A percentile compares a stretch with the other conserved stretches of the same genome.
phyloP scores from a whole-genome alignment of 306 rosid species.

The Quercus robur region DNA sequence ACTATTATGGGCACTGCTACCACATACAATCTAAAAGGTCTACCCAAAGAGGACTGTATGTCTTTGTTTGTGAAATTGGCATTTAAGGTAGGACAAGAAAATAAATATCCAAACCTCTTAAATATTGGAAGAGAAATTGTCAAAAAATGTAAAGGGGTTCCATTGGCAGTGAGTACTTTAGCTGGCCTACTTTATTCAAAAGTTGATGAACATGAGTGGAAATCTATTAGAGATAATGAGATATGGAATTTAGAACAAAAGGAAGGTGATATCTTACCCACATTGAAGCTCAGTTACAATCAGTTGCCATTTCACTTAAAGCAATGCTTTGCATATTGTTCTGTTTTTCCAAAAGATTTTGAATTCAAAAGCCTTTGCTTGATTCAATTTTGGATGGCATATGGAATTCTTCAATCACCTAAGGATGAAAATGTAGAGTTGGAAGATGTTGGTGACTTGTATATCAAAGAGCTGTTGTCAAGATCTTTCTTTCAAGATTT shows the following conservation, averaged over 20 bases:
- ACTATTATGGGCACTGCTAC: accelerated
- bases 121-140: too few species aligned
- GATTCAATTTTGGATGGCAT: constrained; percentile 24
- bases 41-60: too few species aligned
- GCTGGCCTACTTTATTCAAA: not conserved
- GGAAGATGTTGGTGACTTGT: not conserved
- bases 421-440: not conserved
- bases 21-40: too few species aligned
- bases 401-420: constrained; percentile 10
- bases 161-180: too few species aligned
- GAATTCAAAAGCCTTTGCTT: not conserved
- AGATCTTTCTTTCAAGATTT: too few species aligned
- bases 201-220: not conserved
- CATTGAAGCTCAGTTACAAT: constrained; percentile 17
- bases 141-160: too few species aligned
- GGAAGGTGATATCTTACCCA: not conserved
- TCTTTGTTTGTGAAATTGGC: too few species aligned
- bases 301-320: constrained; percentile 17
- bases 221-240: constrained; percentile 1
- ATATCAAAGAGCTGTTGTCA: not conserved
- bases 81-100: too few species aligned
- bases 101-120: too few species aligned
- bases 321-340: constrained; percentile 18
- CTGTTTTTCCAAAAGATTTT: not conserved
- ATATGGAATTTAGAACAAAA: constrained; percentile 16